Base-by-base conservation (phyloP, 805 yeast genomes). In the Starmerella floricola region DNA sequence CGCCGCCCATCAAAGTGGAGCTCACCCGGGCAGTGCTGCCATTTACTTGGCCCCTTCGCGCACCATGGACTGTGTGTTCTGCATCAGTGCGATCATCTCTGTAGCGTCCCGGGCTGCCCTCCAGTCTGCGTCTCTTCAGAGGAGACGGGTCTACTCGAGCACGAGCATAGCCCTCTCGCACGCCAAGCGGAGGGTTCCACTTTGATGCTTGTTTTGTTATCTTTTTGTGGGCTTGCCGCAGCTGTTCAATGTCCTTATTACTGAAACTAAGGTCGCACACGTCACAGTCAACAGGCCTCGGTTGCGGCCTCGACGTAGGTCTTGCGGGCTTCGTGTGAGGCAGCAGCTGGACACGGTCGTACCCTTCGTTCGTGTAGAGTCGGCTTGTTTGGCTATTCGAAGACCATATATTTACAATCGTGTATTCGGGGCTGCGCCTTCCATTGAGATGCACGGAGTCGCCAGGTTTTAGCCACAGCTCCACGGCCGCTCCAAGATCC, bases 191-290 rank as follows among this genome's bases (percentile, higher is more conserved):
- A 23, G 10, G 10, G 10, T 23, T 23, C 26, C 26, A 23, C 26
- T 23, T 23, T 10, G 10, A n/a, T n/a, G n/a, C n/a, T n/a, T n/a
- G n/a, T n/a, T n/a, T n/a, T n/a, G n/a, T n/a, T n/a, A n/a, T n/a
- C n/a, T n/a, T n/a, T n/a, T 20, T 15, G 27, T 21, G 36, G 4
- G 8, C 17, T n/a, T 8, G n/a, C 17, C 27, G 24, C 36, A 16
- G 6, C 19, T 6, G 12, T 10, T 39, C 21, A 18, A 37, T 26
- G 38, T 47, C 46, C 17, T 11, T n/a, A 10, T 20, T 34, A 3
- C 45, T 45, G 12, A 47, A 29, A 18, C 34, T 41, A 16, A 47
- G 23, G 18, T 35, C 46, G 19, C 41, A 42, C 8, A 36, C 44
- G 21, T 37, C 40, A 5, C 36, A 44, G 3, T 27, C 45, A 2